Evolutionary conservation across 495 filamentous ascomycete species (phyloP).

Genomic region (Neohortaea acidophila): DNA sequence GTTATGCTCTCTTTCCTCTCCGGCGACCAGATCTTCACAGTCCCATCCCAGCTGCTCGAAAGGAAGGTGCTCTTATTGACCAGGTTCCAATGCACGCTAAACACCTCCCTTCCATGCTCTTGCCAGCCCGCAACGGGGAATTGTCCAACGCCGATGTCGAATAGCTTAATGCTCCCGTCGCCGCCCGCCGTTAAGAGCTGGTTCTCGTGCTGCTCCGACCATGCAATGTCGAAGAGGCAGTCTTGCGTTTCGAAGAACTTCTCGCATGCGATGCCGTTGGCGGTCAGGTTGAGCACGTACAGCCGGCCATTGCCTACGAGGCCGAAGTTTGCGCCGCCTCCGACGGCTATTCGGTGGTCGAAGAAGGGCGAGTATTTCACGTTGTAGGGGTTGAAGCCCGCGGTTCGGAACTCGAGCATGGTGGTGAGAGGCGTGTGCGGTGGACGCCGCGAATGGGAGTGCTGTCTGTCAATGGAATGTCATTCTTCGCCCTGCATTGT

Average conservation of each 20-base stretch:
- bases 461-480: no score
- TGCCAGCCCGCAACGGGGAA: constrained; percentile 80
- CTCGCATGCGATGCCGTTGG: constrained; percentile 65
- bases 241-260: constrained; percentile 96
- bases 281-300: constrained; percentile 63
- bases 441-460: no score
- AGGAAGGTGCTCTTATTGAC: constrained; percentile 80
- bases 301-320: constrained; percentile 91
- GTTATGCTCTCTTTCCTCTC: constrained; percentile 50
- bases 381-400: constrained; percentile 85
- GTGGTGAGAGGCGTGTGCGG: no score
- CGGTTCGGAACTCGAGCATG: constrained; percentile 88
- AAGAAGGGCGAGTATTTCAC: constrained; percentile 98
- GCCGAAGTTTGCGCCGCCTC: constrained; percentile 78
- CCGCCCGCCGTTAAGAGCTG: constrained; percentile 76
- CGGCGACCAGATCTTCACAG: constrained; percentile 82
- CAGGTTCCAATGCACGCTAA: constrained; percentile 82
- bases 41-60: constrained; percentile 86
- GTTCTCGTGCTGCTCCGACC: constrained; percentile 90
- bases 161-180: constrained; percentile 88
- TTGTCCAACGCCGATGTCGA: constrained; percentile 59
- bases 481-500: no score
- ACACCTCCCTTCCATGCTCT: constrained; percentile 83
- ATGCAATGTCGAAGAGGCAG: constrained; percentile 80
- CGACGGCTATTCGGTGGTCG: constrained; percentile 80